phyloP scores from a whole-genome alignment of 2,329 filamentous ascomycete species.

The Diaporthe longicolla region DNA sequence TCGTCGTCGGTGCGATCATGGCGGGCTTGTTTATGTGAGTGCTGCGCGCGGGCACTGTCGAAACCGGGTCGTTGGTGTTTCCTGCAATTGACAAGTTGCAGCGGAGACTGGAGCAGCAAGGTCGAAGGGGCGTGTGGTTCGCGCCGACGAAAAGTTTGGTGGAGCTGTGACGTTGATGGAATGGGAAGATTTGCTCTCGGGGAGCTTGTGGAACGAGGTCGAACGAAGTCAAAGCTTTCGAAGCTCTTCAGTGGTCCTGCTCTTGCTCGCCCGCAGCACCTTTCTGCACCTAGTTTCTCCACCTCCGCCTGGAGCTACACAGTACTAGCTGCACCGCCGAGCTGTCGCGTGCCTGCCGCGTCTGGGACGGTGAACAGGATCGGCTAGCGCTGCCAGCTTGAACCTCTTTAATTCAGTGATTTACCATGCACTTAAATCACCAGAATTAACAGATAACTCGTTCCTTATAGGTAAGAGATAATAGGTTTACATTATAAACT shows the following conservation, averaged over 20 bases:
- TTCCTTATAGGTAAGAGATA: no score
- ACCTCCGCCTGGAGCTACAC: slow-evolving; percentile 1
- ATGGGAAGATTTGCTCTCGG: slow-evolving; percentile 22
- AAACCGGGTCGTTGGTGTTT: background rate
- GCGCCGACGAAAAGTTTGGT: slow-evolving; percentile 37
- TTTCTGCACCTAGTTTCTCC: background rate
- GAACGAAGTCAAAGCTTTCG: slow-evolving; percentile 19
- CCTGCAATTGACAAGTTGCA: slow-evolving; percentile 14
- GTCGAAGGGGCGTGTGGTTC: background rate
- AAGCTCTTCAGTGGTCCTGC: slow-evolving; percentile 21
- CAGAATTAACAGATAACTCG: background rate
- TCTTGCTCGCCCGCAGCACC: background rate
- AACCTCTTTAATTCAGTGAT: background rate
- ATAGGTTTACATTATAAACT: no score
- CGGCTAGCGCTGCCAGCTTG: background rate
- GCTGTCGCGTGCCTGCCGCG: slow-evolving; percentile 32
- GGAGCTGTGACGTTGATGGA: slow-evolving; percentile 41
- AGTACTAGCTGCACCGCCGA: background rate
- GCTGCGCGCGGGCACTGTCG: background rate
- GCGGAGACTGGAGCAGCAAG: background rate
- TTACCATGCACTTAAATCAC: no score
- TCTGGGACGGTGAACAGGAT: background rate
- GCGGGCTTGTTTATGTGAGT: background rate
- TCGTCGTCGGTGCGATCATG: slow-evolving; percentile 52
- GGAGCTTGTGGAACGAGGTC: background rate